Evolutionary conservation across 2,329 filamentous ascomycete genomes (phyloP).

Genomic region (Pseudocercospora crystallina): DNA sequence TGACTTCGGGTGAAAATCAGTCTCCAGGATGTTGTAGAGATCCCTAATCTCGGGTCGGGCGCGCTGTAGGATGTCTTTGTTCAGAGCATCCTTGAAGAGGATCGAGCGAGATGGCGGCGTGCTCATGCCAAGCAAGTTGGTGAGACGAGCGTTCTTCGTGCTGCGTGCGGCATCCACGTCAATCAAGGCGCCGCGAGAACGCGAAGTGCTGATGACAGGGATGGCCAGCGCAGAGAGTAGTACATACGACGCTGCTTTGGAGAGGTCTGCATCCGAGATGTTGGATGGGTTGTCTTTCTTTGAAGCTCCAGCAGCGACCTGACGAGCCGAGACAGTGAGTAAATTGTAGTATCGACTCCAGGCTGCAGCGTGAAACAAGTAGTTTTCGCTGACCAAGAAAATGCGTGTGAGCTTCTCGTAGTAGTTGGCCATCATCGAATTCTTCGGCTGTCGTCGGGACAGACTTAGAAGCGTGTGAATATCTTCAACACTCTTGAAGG

Average conservation of each 20-base stretch:
- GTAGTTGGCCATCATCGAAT: constrained; percentile 99
- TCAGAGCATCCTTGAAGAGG: constrained; percentile 92
- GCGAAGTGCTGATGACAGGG: constrained; percentile 96
- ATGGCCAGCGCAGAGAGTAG: constrained; percentile 94
- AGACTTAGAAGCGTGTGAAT: constrained; percentile 96
- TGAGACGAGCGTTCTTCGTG: constrained; percentile 98
- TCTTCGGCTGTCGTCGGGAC: constrained; percentile 97
- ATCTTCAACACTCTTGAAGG: constrained; percentile 98
- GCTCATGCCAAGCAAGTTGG: constrained; percentile 91
- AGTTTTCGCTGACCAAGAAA: constrained; percentile 98
- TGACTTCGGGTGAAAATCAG: constrained; percentile 97
- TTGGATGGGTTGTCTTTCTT: constrained; percentile 89
- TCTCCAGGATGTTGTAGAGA: constrained; percentile 97
- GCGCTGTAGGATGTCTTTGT: constrained; percentile 90
- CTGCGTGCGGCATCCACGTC: constrained; percentile 96
- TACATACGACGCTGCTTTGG: constrained; percentile 93
- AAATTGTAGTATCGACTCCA: constrained; percentile 98
- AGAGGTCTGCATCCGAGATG: constrained; percentile 83
- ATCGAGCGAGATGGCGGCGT: constrained; percentile 83
- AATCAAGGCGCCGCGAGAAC: constrained; percentile 91
- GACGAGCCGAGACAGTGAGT: constrained; percentile 81
- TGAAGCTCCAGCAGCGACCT: constrained; percentile 78
- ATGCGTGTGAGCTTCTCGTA: constrained; percentile 99
- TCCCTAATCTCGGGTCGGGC: constrained; percentile 93
- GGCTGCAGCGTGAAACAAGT: constrained; percentile 96